phyloP scores from a whole-genome alignment of 108 stramenopile genomes.

The Nitzschia inconspicua region DNA sequence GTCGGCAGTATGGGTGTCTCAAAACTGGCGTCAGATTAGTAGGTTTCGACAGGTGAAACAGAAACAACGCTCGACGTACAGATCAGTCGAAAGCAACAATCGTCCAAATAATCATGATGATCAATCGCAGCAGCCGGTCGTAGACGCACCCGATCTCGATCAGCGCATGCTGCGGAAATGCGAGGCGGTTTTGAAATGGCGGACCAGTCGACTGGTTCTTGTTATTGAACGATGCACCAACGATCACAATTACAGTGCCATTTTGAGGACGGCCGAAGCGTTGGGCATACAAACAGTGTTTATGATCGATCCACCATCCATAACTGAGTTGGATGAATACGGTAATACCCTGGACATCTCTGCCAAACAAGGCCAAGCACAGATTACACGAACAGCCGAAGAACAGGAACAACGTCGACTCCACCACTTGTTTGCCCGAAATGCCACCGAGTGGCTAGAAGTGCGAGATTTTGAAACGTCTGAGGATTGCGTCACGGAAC shows the following conservation, averaged over 20 bases:
- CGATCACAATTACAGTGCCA: slow-evolving; percentile 81
- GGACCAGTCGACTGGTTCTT: slow-evolving; percentile 71
- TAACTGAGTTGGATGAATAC: slow-evolving; percentile 16
- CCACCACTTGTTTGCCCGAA: slow-evolving; percentile 85
- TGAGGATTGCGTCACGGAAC: slow-evolving; percentile 56
- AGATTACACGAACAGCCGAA: slow-evolving; percentile 26
- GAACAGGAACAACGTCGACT: slow-evolving; percentile 55
- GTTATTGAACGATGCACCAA: slow-evolving; percentile 84
- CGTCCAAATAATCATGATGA: neutral
- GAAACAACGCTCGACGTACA: neutral
- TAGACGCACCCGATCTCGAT: slow-evolving; percentile 66
- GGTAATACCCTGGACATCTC: too few species aligned
- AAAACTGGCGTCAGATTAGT: neutral
- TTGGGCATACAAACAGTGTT: slow-evolving; percentile 82
- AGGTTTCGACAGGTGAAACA: neutral
- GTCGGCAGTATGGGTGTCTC: slow-evolving; percentile 15
- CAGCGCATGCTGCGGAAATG: slow-evolving; percentile 83
- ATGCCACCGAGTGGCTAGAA: slow-evolving; percentile 84
- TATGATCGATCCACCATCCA: slow-evolving; percentile 69
- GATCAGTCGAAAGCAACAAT: neutral
- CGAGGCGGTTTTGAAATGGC: slow-evolving; percentile 72
- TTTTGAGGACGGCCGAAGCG: slow-evolving; percentile 78
- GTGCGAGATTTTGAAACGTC: slow-evolving; percentile 70
- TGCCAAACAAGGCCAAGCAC: neutral
- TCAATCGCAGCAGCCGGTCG: slow-evolving; percentile 10